Evolutionary conservation across 2,329 filamentous ascomycete genomes (phyloP), one percentile per base, ranked within the genome.

Genomic region (Daldinia sp.): DNA sequence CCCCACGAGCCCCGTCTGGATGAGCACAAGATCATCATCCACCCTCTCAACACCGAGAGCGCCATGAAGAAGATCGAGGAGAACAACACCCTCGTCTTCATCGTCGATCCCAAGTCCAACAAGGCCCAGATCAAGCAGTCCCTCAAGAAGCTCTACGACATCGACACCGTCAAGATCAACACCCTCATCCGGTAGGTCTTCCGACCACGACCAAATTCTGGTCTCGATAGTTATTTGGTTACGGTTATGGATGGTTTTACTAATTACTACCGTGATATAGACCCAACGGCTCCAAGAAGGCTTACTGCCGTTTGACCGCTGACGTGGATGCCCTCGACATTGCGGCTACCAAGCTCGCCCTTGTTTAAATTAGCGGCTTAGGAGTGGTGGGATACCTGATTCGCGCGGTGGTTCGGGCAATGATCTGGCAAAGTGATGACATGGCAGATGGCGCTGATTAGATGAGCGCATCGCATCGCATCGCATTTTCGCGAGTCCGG

Each of bases 61-160:
- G 95, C 96, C 78, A 98, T 99, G 94, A 99, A 99, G 93, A 97
- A 97, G 91, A 97, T 99, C 76, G 95, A 99, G 88, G 95, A 99
- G 91, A 94, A 99, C 90, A 99, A 99, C 89, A 99, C 95, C 73
- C 89, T 99, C 54, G 93, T 96, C 79, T 97, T 97, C 88, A 96
- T 97, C 75, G 93, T 96, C 78, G 91, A 97, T 75, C 85, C 94
- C 82, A 96, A 96, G 90, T 90, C 94, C 82, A 99, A 99, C 90
- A 99, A 99, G 92, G 90, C 93, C 80, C 95, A 99, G 87, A 99
- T 99, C 86, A 97, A 97, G 89, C 86, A 89, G 77, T 92, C 94
- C 69, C 86, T 99, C 74, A 99, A 98, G 93, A 97, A 95, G 90
- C 90, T 98, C 73, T 99, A 99, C 83, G 95, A 98, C 81, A 95